A percentile compares a stretch with the other conserved stretches of the same genome.
Conservation (phyloP, 176 grass and related monocot species). For the Hsuehochloa calcarea region DNA sequence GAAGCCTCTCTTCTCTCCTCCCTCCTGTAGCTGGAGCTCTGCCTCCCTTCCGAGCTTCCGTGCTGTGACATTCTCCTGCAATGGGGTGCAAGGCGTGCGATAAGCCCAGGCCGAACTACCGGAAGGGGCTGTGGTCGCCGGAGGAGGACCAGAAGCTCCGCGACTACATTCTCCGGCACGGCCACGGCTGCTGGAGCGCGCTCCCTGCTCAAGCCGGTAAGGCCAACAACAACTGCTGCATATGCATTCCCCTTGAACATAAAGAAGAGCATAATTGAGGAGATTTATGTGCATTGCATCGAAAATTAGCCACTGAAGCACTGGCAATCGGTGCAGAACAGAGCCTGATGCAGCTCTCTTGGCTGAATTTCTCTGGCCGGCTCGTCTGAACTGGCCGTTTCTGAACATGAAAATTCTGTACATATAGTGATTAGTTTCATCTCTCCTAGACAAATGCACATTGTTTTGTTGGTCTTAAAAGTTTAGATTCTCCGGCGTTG, state of each 20-base stretch:
- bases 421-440: neutral
- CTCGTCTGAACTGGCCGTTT: neutral
- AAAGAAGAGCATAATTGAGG: neutral
- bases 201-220: conserved; percentile 64
- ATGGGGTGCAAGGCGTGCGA: conserved; percentile 75
- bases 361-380: neutral
- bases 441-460: neutral
- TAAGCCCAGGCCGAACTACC: conserved; percentile 57
- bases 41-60: neutral
- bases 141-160: conserved; percentile 72
- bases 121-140: conserved; percentile 82
- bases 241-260: neutral
- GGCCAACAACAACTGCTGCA: neutral
- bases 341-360: neutral
- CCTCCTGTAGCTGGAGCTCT: neutral
- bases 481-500: neutral
- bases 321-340: neutral
- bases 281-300: conserved; percentile 9
- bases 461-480: neutral
- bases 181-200: conserved; percentile 72
- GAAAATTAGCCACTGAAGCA: neutral
- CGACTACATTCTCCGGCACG: conserved; percentile 56
- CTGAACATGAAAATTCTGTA: neutral
- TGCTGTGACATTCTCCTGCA: conserved; percentile 1
- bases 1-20: neutral